Evolutionary conservation across 2,329 filamentous ascomycete genomes (phyloP), one percentile per base, ranked within the genome.

Genomic region (Aschersonia sp.): DNA sequence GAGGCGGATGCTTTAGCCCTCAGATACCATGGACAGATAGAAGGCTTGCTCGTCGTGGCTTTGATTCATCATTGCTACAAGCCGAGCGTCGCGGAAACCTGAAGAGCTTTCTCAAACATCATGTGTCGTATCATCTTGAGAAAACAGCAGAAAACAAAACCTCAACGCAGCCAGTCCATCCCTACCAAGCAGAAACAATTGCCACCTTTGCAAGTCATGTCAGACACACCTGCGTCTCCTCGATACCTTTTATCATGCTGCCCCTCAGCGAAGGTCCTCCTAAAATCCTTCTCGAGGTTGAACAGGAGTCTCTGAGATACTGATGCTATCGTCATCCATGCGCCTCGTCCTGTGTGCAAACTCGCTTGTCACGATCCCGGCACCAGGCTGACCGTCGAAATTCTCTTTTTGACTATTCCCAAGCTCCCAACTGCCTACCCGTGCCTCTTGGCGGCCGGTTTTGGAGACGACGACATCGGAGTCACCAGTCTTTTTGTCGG

Each of bases 401-500:
- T 45, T 44, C 12, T 39, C 56, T 5, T 51, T 53, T 1, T 50
- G 51, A 12, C 57, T 58, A 30, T 55, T 54, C 1, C 57, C 54
- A 46, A 75, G 57, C 53, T 75, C 72, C 72, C 72, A 75, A 55
- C 71, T 73, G 1, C 70, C 71, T 11, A 68, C 56, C 6, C 71
- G 65, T 52, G 70, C 70, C 35, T 73, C 68, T 4, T 61, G 60
- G 5, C 53, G 58, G 0, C 71, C 71, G 6, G 57, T 57, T 42
- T 59, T 62, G 1, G 63, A 61, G 4, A 70, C 59, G 1, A 60
- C 56, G 4, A 74, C 58, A 48, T 75, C 72, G 0, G 59, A 55
- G 47, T 75, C 71, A 4, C 60, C 63, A 0, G 60, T 58, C 58
- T 63, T 68, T 58, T 69, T 72, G 57, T 71, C 67, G 0, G 60